Evolutionary conservation across 768 basidiomycete species (phyloP).

Genomic region (Trametes maxima): DNA sequence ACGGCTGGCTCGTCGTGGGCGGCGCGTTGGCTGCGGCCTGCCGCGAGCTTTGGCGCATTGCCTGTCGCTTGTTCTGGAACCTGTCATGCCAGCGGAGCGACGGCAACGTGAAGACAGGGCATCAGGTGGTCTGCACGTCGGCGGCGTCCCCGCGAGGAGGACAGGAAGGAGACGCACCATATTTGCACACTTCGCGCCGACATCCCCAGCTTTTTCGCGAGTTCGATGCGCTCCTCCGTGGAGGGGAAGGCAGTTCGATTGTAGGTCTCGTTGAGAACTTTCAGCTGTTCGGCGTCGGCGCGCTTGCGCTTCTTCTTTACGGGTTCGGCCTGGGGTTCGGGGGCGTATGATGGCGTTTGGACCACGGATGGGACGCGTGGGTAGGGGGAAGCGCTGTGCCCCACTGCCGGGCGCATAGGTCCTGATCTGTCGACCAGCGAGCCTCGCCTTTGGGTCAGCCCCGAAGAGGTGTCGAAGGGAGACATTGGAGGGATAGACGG

Average conservation of each 20-base stretch:
- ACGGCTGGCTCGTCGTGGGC: constrained; percentile 32
- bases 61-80: constrained; percentile 89
- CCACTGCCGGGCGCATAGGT: constrained; percentile 11
- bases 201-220: constrained; percentile 82
- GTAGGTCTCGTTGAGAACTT: constrained; percentile 80
- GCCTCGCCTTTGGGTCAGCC: constrained; percentile 34
- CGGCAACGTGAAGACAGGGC: constrained; percentile 19
- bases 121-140: constrained; percentile 11
- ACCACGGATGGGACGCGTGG: constrained; percentile 41
- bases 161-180: constrained; percentile 51
- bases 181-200: constrained; percentile 85
- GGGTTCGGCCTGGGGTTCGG: constrained; percentile 38
- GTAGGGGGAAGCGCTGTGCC: constrained; percentile 55
- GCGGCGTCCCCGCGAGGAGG: not conserved
- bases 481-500: constrained; percentile 25
- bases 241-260: constrained; percentile 84
- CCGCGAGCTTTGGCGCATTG: constrained; percentile 76
- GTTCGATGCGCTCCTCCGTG: constrained; percentile 78
- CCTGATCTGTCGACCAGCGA: constrained; percentile 38
- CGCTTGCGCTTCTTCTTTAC: constrained; percentile 90
- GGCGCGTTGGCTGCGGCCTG: constrained; percentile 52
- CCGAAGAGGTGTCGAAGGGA: constrained; percentile 21
- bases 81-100: constrained; percentile 43
- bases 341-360: constrained; percentile 23
- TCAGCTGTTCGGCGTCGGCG: constrained; percentile 77